Base-by-base conservation (phyloP, 495 filamentous ascomycete genomes). In the Rostrohypoxylon terebratum region DNA sequence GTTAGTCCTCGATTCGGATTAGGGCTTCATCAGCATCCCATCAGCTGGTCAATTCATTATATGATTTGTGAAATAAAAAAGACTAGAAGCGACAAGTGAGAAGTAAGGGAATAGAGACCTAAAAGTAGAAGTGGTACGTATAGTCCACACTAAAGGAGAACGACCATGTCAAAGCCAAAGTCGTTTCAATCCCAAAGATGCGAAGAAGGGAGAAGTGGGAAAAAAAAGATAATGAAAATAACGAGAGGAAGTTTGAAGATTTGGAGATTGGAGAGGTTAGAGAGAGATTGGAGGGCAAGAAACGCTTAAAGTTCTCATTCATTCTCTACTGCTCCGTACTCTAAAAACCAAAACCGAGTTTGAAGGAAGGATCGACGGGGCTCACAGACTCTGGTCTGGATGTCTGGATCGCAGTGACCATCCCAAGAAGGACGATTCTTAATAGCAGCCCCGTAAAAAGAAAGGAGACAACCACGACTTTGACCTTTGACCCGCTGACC, bases 331-430 rank as follows among this genome's bases (percentile, higher is more conserved):
- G n/a, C n/a, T n/a, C n/a, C n/a, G n/a, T n/a, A n/a, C n/a, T n/a
- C n/a, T n/a, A n/a, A n/a, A n/a, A n/a, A n/a, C n/a, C 38, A 47
- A 33, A 31, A 73, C 47, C 23, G 53, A 55, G 64, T 62, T 67
- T 53, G 57, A 58, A 64, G 65, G 68, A 72, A 72, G 69, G 69
- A 72, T 72, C 69, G 63, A 66, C 69, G 58, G 58, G 23, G 58
- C 31, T 23, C 31, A 34, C 11, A 23, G 44, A 44, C 18, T 16
- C 13, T 4, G 20, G 68, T n/a, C n/a, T n/a, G n/a, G n/a, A n/a
- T n/a, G 63, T 38, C 64, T 63, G 64, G 69, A 68, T 63, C 63
- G 63, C 34, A 72, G 42, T 55, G 63, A 58, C 58, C 53, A 59
- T 38, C 45, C 23, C n/a, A 61, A 44, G 50, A 11, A 42, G 23